phyloP scores from a whole-genome alignment of 768 basidiomycete species.

The Kwoniella pini region DNA sequence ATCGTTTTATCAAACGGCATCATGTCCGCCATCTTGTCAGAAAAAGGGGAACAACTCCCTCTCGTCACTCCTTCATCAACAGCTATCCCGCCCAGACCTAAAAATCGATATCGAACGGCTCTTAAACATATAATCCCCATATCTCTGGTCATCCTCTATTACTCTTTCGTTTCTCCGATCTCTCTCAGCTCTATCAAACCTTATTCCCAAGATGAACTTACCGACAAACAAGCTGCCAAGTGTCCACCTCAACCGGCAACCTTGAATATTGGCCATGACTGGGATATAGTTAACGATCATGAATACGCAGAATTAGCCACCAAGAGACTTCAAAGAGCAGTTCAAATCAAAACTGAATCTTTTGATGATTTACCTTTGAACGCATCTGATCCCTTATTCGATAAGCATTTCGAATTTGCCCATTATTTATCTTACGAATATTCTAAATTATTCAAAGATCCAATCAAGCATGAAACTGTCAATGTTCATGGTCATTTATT shows the following conservation, averaged over 20 bases:
- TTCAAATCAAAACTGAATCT: slow-evolving; percentile 48
- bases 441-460: slow-evolving; percentile 36
- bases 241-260: slow-evolving; percentile 42
- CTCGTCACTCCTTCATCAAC: background rate
- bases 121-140: slow-evolving; percentile 3
- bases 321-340: slow-evolving; percentile 35
- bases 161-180: background rate
- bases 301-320: slow-evolving; percentile 38
- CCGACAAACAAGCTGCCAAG: slow-evolving; percentile 25
- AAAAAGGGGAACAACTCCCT: slow-evolving; percentile 3
- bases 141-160: background rate
- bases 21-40: background rate
- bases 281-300: slow-evolving; percentile 37
- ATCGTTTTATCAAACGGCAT: background rate
- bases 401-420: slow-evolving; percentile 43
- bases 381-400: slow-evolving; percentile 36
- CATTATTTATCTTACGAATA: slow-evolving; percentile 45
- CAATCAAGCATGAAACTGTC: slow-evolving; percentile 65
- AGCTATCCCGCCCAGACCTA: background rate
- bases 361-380: slow-evolving; percentile 40
- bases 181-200: slow-evolving; percentile 8
- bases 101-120: background rate
- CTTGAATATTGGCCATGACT: slow-evolving; percentile 33
- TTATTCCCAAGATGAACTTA: background rate
- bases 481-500: slow-evolving; percentile 76